Base-by-base conservation (phyloP, 2,329 filamentous ascomycete genomes). In the Thyridium curvatum region DNA sequence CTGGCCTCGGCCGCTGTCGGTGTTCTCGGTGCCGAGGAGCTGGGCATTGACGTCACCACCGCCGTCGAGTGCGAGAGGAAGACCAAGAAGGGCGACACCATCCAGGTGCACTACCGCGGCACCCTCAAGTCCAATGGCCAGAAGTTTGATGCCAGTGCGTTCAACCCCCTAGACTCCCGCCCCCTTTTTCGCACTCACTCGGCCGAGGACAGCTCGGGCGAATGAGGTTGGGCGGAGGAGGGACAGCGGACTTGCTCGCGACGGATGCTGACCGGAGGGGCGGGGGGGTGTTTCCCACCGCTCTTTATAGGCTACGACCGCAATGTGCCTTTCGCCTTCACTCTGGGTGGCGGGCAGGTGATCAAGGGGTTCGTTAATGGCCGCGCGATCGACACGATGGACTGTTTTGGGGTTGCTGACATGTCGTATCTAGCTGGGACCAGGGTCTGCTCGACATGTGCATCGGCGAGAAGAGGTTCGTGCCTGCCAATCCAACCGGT, bases 371-470 rank as follows among this genome's bases (percentile, higher is more conserved):
- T 58, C 53, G 78, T 71, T 21, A 26, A 32, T 15, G 15, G 18
- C 34, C 18, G 29, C 13, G n/a, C 18, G 4, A 9, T 34, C 28
- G 18, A 18, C 16, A 35, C 35, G 12, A 36, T 37, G 13, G n/a
- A 13, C 21, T 16, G 34, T 32, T 3, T 9, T 15, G 12, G 8
- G 29, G 14, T 29, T 21, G 21, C 29, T 35, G 33, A 35, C 28
- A 43, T 41, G 32, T 48, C 52, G 50, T 52, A 51, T 14, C 46
- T 30, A 86, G 82, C 56, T 96, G 90, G 91, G 91, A 97, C 53
- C 65, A 94, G 58, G 91, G 91, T 36, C 74, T 97, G 30, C 53
- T 93, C 39, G 86, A 86, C 56, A 96, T 97, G 90, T 97, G 93
- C 65, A 84, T 94, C 52, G 91, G 93, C 46, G 91, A 97, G 72